phyloP scores from a whole-genome alignment of 352 stramenopile genomes.

The Pythium scleroteichum region DNA sequence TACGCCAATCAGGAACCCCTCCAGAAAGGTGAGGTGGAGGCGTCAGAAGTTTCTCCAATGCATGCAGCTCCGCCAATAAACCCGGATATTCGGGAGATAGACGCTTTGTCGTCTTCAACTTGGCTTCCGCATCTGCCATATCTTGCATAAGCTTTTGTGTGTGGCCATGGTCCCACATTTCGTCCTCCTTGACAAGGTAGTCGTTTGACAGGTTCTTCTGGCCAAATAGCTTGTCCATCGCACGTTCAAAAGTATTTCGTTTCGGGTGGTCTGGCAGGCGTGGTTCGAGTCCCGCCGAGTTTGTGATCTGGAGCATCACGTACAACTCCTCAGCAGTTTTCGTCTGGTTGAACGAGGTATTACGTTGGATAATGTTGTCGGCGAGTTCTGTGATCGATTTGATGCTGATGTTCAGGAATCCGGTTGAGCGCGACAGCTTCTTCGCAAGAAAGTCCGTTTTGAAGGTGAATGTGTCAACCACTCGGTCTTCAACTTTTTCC shows the following conservation, averaged over 20 bases:
- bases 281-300: constrained; percentile 22
- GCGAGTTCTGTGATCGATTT: constrained; percentile 42
- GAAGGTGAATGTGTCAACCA: constrained; percentile 31
- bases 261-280: constrained; percentile 15
- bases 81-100: constrained; percentile 28
- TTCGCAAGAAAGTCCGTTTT: constrained; percentile 32
- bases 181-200: constrained; percentile 34
- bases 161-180: constrained; percentile 38
- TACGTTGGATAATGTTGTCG: constrained; percentile 34
- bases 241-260: constrained; percentile 7
- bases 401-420: constrained; percentile 44
- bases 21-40: not conserved
- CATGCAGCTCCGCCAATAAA: constrained; percentile 21
- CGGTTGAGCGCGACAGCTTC: constrained; percentile 28
- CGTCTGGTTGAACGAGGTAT: constrained; percentile 34
- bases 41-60: constrained; percentile 18
- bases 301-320: constrained; percentile 44
- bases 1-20: constrained; percentile 29
- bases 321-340: constrained; percentile 45
- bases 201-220: constrained; percentile 16
- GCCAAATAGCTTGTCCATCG: constrained; percentile 32
- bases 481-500: constrained; percentile 35
- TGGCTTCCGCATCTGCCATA: constrained; percentile 31
- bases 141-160: constrained; percentile 40
- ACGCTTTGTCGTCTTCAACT: constrained; percentile 21